These are phyloP conservation scores for Trametes gibbosa DNA, from an alignment of 768 basidiomycete genomes.

Conservation along the genomic window DNA sequence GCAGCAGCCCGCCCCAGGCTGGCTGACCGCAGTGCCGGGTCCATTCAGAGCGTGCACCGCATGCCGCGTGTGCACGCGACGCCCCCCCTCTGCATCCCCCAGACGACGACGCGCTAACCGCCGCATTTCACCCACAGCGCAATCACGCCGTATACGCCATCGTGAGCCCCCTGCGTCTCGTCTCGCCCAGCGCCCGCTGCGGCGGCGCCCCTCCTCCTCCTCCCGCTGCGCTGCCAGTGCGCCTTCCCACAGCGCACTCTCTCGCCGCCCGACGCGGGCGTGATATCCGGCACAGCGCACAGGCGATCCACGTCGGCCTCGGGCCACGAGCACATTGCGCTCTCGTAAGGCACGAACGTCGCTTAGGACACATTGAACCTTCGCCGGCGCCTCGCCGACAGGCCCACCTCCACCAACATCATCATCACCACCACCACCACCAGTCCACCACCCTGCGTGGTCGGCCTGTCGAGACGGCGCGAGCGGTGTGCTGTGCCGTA, in stretches of 20 bases:
- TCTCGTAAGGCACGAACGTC: constrained; percentile 3
- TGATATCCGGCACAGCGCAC: constrained; percentile 2
- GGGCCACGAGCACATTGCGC: neutral
- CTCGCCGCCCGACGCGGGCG: neutral
- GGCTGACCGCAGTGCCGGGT: too few relatives aligned
- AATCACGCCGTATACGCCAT: neutral
- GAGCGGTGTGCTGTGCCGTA: too few relatives aligned
- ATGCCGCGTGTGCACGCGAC: neutral
- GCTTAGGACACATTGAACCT: constrained; percentile 9
- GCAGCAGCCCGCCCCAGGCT: too few relatives aligned
- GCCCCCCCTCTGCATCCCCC: neutral
- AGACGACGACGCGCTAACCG: neutral
- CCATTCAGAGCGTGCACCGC: too few relatives aligned
- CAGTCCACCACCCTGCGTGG: too few relatives aligned
- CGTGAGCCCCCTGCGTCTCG: neutral
- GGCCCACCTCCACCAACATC: too few relatives aligned
- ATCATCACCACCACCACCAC: too few relatives aligned
- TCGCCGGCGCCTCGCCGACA: constrained; percentile 1
- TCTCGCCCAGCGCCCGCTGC: neutral
- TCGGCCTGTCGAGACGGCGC: neutral
- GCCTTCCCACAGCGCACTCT: neutral
- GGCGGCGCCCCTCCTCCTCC: too few relatives aligned
- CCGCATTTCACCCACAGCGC: neutral
- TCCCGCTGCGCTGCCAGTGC: neutral
- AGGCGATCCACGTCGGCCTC: constrained; percentile 3